phyloP scores from a whole-genome alignment of 2,329 filamentous ascomycete species.

The Hymenoscyphus fructigenus region DNA sequence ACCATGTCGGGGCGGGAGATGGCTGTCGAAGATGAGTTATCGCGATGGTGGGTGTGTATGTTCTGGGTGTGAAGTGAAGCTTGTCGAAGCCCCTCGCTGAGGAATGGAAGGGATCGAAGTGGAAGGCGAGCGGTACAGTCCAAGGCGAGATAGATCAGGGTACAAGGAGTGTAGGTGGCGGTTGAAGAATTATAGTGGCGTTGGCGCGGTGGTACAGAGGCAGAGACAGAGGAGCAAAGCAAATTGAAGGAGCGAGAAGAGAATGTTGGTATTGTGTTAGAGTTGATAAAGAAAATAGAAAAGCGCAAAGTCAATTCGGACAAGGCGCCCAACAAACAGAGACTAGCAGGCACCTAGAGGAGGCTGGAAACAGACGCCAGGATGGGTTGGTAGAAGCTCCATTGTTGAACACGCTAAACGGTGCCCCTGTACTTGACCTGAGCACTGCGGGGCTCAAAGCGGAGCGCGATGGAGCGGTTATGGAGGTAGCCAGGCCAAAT shows the following conservation, averaged over 20 bases:
- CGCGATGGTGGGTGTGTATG: not conserved
- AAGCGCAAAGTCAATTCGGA: not conserved
- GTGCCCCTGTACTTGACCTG: too few relatives aligned
- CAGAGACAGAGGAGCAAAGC: not conserved
- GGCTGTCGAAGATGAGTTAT: not conserved
- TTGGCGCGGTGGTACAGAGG: not conserved
- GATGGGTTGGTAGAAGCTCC: not conserved
- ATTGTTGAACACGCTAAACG: not conserved
- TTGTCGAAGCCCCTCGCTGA: not conserved
- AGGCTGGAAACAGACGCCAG: not conserved
- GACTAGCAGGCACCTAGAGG: not conserved
- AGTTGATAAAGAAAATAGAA: not conserved
- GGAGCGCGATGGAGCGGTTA: not conserved
- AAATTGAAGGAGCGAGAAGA: not conserved
- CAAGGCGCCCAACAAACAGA: not conserved
- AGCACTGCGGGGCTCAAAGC: not conserved
- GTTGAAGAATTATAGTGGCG: not conserved
- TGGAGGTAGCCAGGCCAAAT: too few relatives aligned
- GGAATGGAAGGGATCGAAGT: not conserved
- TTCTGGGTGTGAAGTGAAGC: not conserved
- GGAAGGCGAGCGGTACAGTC: not conserved
- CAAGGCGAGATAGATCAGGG: not conserved
- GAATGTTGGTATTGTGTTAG: not conserved
- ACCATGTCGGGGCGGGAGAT: slow-evolving; percentile 21
- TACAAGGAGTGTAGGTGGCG: not conserved